Evolutionary conservation across 257 asterid genomes (phyloP).

Genomic region (Buddleja alternifolia): DNA sequence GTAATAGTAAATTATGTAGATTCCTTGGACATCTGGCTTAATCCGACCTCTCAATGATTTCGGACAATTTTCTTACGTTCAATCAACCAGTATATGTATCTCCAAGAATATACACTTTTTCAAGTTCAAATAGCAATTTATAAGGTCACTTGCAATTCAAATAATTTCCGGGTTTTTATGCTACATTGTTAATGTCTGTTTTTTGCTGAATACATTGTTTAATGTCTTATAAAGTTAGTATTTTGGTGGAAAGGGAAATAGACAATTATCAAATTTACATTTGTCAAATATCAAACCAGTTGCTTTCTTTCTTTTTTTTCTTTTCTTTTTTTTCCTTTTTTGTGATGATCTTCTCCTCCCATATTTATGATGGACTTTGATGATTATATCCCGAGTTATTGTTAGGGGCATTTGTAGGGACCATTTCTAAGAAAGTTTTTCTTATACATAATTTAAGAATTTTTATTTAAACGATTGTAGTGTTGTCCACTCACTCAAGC

Average conservation of each 20-base stretch:
- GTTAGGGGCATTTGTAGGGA: no score
- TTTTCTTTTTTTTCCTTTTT: no score
- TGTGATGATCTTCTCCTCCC: no score
- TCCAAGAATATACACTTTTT: not conserved
- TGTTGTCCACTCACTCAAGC: no score
- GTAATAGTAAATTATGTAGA: not conserved
- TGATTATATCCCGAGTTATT: no score
- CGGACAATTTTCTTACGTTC: not conserved
- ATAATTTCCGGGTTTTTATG: not conserved
- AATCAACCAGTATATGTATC: not conserved
- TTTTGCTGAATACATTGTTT: no score
- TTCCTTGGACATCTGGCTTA: not conserved
- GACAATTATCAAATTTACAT: not conserved
- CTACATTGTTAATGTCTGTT: not conserved
- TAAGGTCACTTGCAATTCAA: not conserved
- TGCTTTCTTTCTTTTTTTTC: no score
- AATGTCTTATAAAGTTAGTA: not conserved
- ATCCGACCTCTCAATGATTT: not conserved
- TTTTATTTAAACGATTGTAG: no score
- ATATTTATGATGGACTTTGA: no score
- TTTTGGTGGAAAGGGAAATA: not conserved
- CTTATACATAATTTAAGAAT: no score
- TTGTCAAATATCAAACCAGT: no score
- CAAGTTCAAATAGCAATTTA: not conserved
- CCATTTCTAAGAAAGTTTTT: no score